phyloP scores from a whole-genome alignment of 2,329 filamentous ascomycete genomes.

The Hypoxylon sp. region DNA sequence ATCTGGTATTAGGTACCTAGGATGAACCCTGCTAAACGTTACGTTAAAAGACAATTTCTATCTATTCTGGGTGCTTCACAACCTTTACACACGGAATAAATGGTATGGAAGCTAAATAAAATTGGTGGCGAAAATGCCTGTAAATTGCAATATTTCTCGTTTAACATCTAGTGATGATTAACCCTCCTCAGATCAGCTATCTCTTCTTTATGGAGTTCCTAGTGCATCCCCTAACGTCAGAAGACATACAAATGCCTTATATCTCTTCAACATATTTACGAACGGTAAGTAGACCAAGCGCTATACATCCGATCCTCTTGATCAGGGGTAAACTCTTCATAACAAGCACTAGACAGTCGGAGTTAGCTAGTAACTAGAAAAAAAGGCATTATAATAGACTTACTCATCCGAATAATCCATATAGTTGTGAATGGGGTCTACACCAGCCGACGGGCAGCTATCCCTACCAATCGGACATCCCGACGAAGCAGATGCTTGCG shows the following conservation, averaged over 20 bases:
- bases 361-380: slow-evolving; percentile 45
- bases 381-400: slow-evolving; percentile 40
- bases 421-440: slow-evolving; percentile 57
- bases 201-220: neutral
- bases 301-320: slow-evolving; percentile 60
- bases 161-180: neutral
- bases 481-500: slow-evolving; percentile 56
- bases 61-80: neutral
- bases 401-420: slow-evolving; percentile 61
- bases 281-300: slow-evolving; percentile 58
- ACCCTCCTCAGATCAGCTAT: neutral
- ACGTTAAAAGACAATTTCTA: neutral
- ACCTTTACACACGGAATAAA: neutral
- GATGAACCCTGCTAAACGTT: too few species aligned
- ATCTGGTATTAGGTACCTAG: too few species aligned
- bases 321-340: slow-evolving; percentile 62
- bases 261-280: slow-evolving; percentile 27
- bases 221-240: neutral
- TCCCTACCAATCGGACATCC: slow-evolving; percentile 58
- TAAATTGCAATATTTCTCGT: neutral
- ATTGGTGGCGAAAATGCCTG: neutral
- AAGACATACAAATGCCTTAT: neutral
- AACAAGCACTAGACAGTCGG: slow-evolving; percentile 57
- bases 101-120: neutral
- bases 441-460: slow-evolving; percentile 52